Evolutionary conservation across 345 rosid species (phyloP), one percentile per base, ranked within the genome.

Genomic region (Populus euphratica): DNA sequence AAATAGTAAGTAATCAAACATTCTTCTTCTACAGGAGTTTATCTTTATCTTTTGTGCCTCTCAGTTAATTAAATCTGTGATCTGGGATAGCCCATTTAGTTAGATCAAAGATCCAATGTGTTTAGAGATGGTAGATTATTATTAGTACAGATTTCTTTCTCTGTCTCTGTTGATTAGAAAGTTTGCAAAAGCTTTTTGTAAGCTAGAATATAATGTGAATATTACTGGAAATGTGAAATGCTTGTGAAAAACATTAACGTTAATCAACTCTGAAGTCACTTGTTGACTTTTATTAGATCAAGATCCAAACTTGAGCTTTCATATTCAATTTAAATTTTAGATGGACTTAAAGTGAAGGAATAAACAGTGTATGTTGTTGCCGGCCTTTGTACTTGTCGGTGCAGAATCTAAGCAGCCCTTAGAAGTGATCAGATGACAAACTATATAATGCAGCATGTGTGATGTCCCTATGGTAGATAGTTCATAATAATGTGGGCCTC

Each of bases 81-180:
- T 25, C 50, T 78, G 29, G 73, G 43, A 12, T 41, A 23, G 50
- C 38, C 69, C 21, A 65, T 65, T 65, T 65, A 65, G 69, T 66
- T 78, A 68, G 25, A 21, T 73, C n/a, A 68, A 59, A 68, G 73
- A 73, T 73, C 39, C 44, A 70, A 25, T 69, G 52, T 23, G 18
- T 69, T 69, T 23, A n/a, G 56, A 39, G 50, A n/a, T 39, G 36
- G 17, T 43, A n/a, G 23, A 43, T 39, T 43, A 16, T 21, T n/a
- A 20, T 12, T 6, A 36, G 17, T 36, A 31, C 20, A 44, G 20
- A 41, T 23, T 12, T 69, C 8, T 11, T 18, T 47, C 21, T 31
- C 27, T 70, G 25, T 44, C 39, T 11, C 27, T 65, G 5, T 5
- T 25, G 29, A 25, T 6, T 20, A 25, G 20, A 1, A 11, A 61